Base-by-base conservation (phyloP, 2,329 filamentous ascomycete species). In the Ceratocystis cubensis region DNA sequence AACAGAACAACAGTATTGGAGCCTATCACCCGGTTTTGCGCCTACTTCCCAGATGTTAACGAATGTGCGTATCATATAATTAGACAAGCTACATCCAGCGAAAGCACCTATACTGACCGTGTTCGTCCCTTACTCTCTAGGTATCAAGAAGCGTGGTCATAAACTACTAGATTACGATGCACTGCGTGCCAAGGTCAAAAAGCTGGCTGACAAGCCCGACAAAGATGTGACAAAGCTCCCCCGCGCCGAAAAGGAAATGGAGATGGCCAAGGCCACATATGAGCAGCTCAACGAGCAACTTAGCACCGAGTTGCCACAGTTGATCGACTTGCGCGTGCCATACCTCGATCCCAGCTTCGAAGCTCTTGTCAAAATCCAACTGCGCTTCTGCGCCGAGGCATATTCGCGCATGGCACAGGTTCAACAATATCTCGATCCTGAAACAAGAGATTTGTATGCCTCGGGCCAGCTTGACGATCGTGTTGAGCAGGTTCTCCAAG, bases 381-480 rank as follows among this genome's bases (percentile, higher is more conserved):
- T 99, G 72, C 84, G 94, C 46, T 99, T 99, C 80, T 99, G 95
- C 73, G 94, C 95, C 6, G 94, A 99, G 78, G 94, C 94, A 1
- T 99, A 99, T 77, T 92, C 87, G 69, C 83, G 94, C 61, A 99
- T 99, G 94, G 94, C 95, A 30, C 95, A 99, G 79, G 95, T 99
- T 67, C 94, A 99, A 79, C 94, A 99, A 78, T 97, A 96, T 75
- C 82, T 99, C 41, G 94, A 97, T 74, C 88, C 93, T 37, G 91
- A 96, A 73, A 97, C 93, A 64, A 84, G 94, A 75, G 94, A 99
- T 70, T 89, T 96, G 77, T 99, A 99, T 76, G 94, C 94, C 1
- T 86, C 91, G 72, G 94, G 94, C 30, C 89, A 96, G 70, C 79
- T 99, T 71, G 94, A 99, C 75, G 88, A 86, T 69, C 81, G 91